Evolutionary conservation across 192 early-diverging fungal genomes (phyloP), one percentile per base, ranked within the genome.

Genomic region (Glomus cerebriforme): DNA sequence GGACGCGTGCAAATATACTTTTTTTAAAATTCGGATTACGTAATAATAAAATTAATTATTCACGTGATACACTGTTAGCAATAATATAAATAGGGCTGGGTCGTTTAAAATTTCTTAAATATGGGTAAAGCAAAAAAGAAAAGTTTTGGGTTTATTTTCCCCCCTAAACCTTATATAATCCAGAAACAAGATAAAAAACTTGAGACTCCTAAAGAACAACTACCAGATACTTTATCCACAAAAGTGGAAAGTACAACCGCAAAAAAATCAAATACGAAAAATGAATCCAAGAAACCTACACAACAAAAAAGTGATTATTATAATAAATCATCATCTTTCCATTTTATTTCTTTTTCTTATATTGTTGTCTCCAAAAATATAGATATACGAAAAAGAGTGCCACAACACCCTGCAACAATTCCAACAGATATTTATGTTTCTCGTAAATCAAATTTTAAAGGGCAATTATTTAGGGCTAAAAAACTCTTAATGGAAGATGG

Each of bases 381-480:
- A 54, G 66, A 22, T 59, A 73, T 76, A 39, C 2, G 31, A 27
- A 92, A 92, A 82, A 79, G 93, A 7, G 75, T 83, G 39, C 92
- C 93, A 68, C 81, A 90, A 68, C 83, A 90, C 31, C 86, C 92
- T 17, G 86, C 91, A 13, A 90, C 89, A 8, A 86, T 89, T 24
- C 85, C 86, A 43, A 91, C 88, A 10, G 94, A 96, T 81, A 93
- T 96, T 35, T 96, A 95, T 80, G 90, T 94, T 26, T 93, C 95
- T 0, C 79, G 85, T 8, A 91, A 90, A 59, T 90, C 90, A 10
- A 86, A 84, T 67, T 89, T 92, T 81, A 82, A 79, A 70, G 85
- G 87, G 37, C 91, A 89, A 58, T 81, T 93, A 31, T 85, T 83
- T 12, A 85, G 91, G 19, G 91, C 90, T 1, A 91, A 92, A 29